A percentile compares a stretch with the other conserved stretches of the same genome.
Conservation (phyloP, 306 rosid species). For the Quercus glauca region DNA sequence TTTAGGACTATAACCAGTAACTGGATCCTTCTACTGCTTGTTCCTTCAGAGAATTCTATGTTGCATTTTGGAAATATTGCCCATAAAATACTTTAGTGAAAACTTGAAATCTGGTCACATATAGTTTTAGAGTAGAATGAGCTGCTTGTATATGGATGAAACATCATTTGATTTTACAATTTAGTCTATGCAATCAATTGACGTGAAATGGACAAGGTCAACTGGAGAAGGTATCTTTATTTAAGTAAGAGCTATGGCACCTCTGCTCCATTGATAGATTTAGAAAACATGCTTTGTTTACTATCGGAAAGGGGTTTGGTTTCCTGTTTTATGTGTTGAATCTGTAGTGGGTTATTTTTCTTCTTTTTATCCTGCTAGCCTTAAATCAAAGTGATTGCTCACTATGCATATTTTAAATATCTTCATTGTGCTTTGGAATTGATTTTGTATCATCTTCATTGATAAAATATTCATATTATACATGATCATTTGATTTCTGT, state of each 20-base stretch:
- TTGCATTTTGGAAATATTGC: neutral
- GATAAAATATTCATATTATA: too few relatives aligned
- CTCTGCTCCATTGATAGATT: neutral
- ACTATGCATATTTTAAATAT: too few relatives aligned
- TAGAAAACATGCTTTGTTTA: neutral
- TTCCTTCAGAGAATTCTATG: neutral
- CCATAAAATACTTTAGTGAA: conserved; percentile 2
- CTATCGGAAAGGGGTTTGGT: neutral
- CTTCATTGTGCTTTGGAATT: too few relatives aligned
- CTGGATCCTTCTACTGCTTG: neutral
- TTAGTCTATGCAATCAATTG: neutral
- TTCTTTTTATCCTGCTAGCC: too few relatives aligned
- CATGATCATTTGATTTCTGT: too few relatives aligned
- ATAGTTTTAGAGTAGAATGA: neutral
- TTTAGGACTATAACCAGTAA: conserved; percentile 1
- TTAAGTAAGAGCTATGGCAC: neutral
- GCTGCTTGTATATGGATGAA: conserved; percentile 11
- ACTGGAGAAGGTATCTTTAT: neutral
- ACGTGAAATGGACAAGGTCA: neutral
- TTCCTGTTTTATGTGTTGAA: neutral
- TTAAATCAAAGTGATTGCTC: too few relatives aligned
- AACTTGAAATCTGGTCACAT: conserved; percentile 9
- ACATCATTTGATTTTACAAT: neutral
- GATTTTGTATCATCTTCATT: too few relatives aligned
- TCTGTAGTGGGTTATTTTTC: too few relatives aligned